Evolutionary conservation across 257 asterid species (phyloP).

Genomic region (Solanum pennellii): DNA sequence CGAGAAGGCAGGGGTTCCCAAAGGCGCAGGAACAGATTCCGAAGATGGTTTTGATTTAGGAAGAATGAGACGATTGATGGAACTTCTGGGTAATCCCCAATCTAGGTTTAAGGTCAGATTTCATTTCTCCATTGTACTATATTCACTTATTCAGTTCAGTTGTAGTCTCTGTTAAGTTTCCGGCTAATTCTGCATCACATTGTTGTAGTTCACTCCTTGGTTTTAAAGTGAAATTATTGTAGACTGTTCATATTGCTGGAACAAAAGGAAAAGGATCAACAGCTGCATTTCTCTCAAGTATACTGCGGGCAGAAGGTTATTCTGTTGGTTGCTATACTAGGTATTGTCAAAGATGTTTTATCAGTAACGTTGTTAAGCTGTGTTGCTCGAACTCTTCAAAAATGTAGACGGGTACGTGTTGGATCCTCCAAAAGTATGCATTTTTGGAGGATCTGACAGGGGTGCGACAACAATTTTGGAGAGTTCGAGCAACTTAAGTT

Average conservation of each 20-base stretch:
- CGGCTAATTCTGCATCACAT: neutral
- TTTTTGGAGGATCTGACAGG: too few species aligned
- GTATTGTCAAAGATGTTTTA: conserved; percentile 21
- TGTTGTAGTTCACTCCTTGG: too few species aligned
- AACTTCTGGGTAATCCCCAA: conserved; percentile 68
- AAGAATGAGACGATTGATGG: conserved; percentile 73
- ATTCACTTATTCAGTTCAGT: neutral
- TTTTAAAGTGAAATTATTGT: neutral
- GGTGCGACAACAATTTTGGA: too few species aligned
- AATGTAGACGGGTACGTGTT: too few species aligned
- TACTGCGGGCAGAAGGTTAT: conserved; percentile 81
- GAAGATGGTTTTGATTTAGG: conserved; percentile 79
- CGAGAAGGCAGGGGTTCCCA: conserved; percentile 80
- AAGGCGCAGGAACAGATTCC: conserved; percentile 80
- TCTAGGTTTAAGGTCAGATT: conserved; percentile 61
- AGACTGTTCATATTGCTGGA: conserved; percentile 89
- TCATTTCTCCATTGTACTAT: neutral
- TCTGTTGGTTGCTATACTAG: conserved; percentile 90
- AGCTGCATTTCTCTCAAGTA: conserved; percentile 75
- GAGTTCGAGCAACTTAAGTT: too few species aligned
- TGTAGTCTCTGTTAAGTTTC: neutral
- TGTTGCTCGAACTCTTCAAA: too few species aligned
- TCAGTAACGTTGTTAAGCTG: neutral
- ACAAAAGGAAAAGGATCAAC: conserved; percentile 99
- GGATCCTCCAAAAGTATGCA: too few species aligned